Percentiles rank a stretch among this genome's conserved stretches.
Conservation (phyloP, 2,329 filamentous ascomycete species). For the Albophoma yamanashiensis region DNA sequence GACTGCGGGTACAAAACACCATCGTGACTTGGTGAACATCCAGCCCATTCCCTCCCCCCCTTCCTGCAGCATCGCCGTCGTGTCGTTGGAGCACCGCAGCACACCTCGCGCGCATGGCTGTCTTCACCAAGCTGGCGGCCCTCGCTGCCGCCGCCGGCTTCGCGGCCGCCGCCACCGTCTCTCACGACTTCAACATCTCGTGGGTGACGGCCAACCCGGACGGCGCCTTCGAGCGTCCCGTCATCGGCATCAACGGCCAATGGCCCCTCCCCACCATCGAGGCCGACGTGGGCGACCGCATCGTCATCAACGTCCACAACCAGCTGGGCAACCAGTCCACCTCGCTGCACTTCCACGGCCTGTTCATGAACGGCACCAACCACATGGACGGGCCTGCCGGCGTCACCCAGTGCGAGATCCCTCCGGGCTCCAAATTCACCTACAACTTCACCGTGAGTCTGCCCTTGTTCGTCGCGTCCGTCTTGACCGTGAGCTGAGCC, state of each 20-base stretch:
- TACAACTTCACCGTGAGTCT: conserved; percentile 55
- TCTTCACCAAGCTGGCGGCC: conserved; percentile 6
- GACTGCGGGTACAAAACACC: background rate
- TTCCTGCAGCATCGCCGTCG: too few relatives aligned
- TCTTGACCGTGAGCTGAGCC: background rate
- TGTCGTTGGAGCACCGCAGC: background rate
- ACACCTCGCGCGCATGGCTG: conserved; percentile 4
- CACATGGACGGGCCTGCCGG: conserved; percentile 61
- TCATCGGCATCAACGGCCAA: conserved; percentile 66
- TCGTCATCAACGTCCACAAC: conserved; percentile 50
- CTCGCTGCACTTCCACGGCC: conserved; percentile 59
- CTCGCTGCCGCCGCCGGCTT: conserved; percentile 8
- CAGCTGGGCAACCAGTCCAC: conserved; percentile 51
- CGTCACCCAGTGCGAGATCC: conserved; percentile 58
- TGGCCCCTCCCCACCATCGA: conserved; percentile 63
- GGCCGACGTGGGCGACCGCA: conserved; percentile 49
- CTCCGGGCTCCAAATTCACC: conserved; percentile 51
- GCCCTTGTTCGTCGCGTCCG: background rate
- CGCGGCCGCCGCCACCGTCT: conserved; percentile 31
- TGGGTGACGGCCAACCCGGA: conserved; percentile 69
- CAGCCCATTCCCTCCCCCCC: too few relatives aligned
- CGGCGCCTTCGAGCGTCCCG: conserved; percentile 49
- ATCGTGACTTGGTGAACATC: background rate
- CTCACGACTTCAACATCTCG: conserved; percentile 56
- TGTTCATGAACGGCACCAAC: conserved; percentile 56